Conservation (phyloP, 345 rosid genomes). For the Trapa incisa region DNA sequence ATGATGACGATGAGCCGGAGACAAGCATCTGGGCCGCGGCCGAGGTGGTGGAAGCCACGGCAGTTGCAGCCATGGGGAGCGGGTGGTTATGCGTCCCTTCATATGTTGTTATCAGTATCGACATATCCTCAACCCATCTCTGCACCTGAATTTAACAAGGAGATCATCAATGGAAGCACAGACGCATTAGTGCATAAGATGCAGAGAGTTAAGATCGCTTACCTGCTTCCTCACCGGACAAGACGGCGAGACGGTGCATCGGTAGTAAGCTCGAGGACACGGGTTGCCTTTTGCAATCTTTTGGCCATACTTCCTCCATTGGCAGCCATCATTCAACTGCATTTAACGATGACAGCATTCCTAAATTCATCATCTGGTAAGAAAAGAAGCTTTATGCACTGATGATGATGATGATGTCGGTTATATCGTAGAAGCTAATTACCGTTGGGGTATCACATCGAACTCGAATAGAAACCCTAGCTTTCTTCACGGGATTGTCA, state of each 20-base stretch:
- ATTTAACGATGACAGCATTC: neutral
- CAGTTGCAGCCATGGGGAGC: conserved; percentile 75
- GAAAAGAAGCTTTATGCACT: neutral
- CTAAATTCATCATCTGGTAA: neutral
- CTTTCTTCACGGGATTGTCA: conserved; percentile 33
- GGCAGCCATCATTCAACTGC: conserved; percentile 87
- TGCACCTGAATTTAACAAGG: conserved; percentile 42
- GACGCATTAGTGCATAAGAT: neutral
- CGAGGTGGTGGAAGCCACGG: conserved; percentile 93
- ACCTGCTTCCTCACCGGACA: conserved; percentile 97
- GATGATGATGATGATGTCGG: neutral
- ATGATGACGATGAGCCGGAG: conserved; percentile 54
- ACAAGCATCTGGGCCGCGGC: conserved; percentile 86
- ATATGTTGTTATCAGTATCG: conserved; percentile 73
- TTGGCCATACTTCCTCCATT: conserved; percentile 96
- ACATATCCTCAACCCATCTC: conserved; percentile 76
- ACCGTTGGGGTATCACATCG: conserved; percentile 74
- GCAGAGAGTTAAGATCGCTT: conserved; percentile 1
- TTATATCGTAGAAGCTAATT: conserved; percentile 11
- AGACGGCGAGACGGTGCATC: conserved; percentile 84
- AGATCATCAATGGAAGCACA: neutral
- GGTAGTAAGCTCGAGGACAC: conserved; percentile 88
- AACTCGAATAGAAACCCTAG: conserved; percentile 77
- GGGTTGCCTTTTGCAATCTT: conserved; percentile 99
- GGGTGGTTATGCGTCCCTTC: conserved; percentile 95